Evolutionary conservation across 129 eudicot species (phyloP), one percentile per base, ranked within the genome.

Genomic region (Saussurea involucrata): DNA sequence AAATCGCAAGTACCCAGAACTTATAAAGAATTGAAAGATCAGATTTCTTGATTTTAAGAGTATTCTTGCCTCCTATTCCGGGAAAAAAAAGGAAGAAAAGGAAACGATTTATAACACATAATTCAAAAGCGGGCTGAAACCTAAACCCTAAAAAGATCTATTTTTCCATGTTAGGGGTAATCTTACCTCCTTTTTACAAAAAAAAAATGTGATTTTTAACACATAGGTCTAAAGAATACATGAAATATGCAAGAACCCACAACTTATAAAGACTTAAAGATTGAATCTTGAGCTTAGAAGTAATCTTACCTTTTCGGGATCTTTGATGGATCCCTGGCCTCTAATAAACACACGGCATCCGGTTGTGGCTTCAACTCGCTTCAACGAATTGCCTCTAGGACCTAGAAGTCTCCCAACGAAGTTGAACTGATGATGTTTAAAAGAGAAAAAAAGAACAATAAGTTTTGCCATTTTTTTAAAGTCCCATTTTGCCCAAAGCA

Each of bases 311-410:
- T 90, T 93, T 49, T 86, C 90, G 8, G 95, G 82, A 65, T 93
- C 98, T 80, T 93, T 93, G 21, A 93, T 90, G 67, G 98, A 93
- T 53, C 98, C 98, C 68, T 84, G 88, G 2, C 98, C 98, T 80
- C 98, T 90, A 17, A 93, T 93, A 72, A 83, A 93, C 66, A 93
- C 96, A 53, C 98, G 93, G 5, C 98, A 93, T 58, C 96, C 98
- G 20, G 98, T 93, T 15, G 96, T 81, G 63, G 92, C 96, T 90
- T 93, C 98, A 20, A 93, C 96, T 17, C 98, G 87, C 90, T 93
- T 93, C 76, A 93, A 70, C 15, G 98, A 93, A 75, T 93, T 93
- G 64, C 98, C 98, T 69, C 98, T 84, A 65, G 98, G 98, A 78
- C 98, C 98, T 57, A 93, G 74, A 76, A 90, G 89, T 78, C 95